Conservation (phyloP, 164 flowering plant genomes). For the Umbilicus rupestris region DNA sequence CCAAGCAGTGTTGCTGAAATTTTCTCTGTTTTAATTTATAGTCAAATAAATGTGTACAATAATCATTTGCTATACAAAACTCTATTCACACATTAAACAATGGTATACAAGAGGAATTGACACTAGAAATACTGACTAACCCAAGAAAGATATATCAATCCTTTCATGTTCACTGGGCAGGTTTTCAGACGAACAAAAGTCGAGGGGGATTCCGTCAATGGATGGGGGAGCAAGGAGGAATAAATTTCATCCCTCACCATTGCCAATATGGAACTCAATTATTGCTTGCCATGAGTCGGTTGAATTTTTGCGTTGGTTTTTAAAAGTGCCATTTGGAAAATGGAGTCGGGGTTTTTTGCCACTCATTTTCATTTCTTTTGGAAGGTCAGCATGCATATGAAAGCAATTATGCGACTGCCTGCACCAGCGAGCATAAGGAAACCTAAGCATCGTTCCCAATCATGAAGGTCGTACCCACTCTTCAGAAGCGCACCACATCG, state of each 20-base stretch:
- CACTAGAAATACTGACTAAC: background rate
- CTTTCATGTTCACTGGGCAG: background rate
- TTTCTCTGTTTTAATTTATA: too few species aligned
- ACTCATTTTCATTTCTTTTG: conserved; percentile 40
- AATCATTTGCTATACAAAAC: background rate
- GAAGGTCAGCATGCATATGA: conserved; percentile 52
- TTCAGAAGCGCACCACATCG: conserved; percentile 67
- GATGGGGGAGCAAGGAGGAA: background rate
- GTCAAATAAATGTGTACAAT: background rate
- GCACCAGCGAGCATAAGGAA: conserved; percentile 51
- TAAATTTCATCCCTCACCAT: background rate
- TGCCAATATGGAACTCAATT: background rate
- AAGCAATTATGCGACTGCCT: conserved; percentile 50
- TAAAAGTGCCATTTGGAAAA: background rate
- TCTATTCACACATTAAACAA: background rate
- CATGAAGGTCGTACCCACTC: conserved; percentile 47
- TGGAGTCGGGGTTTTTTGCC: background rate
- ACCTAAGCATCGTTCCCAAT: conserved; percentile 52
- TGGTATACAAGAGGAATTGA: background rate
- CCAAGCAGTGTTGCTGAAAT: background rate
- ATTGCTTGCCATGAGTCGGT: background rate
- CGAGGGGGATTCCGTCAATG: background rate
- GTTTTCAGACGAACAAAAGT: background rate
- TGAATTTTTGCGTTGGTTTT: background rate
- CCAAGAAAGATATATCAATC: background rate